These are phyloP conservation scores for Apocynum venetum DNA, from an alignment of 257 asterid genomes.

Conservation along the genomic window DNA sequence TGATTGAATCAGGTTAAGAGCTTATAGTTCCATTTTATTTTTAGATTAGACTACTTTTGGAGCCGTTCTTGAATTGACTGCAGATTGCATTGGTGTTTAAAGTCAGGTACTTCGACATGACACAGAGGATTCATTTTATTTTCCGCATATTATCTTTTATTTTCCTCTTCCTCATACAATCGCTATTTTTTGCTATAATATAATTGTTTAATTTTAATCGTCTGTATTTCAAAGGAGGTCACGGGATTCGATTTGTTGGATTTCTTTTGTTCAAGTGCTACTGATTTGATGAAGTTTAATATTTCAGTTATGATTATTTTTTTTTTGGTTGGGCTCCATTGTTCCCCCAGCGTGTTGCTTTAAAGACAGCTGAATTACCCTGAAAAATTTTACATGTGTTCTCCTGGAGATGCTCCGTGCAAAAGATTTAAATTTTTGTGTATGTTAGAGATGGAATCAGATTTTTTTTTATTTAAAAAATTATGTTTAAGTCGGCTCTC, in stretches of 20 bases:
- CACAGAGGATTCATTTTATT: background rate
- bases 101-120: slow-evolving; percentile 1
- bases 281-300: background rate
- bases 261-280: background rate
- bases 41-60: background rate
- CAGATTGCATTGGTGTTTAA: background rate
- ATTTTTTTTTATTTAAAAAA: background rate
- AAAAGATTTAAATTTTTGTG: background rate
- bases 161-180: no score
- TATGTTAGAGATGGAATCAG: background rate
- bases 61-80: background rate
- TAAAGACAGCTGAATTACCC: background rate
- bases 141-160: background rate
- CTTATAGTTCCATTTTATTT: background rate
- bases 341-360: background rate
- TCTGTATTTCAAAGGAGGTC: background rate
- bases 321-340: background rate
- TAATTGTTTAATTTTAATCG: background rate
- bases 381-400: background rate
- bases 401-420: background rate
- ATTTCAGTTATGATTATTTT: background rate
- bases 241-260: background rate
- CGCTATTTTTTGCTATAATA: background rate
- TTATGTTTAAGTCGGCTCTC: background rate
- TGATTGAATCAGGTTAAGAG: background rate